These are phyloP conservation scores for Russula emetica DNA, from an alignment of 768 basidiomycete genomes.

Conservation along the genomic window DNA sequence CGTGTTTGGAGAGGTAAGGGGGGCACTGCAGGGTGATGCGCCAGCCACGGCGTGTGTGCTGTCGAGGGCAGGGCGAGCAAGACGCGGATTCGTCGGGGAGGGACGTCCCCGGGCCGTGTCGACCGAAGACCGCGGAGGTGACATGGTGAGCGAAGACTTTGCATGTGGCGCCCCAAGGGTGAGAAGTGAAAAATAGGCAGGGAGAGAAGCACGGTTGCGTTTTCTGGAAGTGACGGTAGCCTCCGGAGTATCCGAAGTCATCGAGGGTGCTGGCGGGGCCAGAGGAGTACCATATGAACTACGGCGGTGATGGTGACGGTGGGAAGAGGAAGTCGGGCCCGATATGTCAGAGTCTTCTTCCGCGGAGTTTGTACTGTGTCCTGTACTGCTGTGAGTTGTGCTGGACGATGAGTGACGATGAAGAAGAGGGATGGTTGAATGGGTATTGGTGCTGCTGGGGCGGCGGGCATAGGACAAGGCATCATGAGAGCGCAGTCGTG, in stretches of 20 bases:
- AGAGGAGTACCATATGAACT: conserved; percentile 18
- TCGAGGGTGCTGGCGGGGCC: conserved; percentile 6
- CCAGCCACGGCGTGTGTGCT: conserved; percentile 23
- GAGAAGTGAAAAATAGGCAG: conserved; percentile 31
- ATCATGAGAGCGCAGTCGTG: conserved; percentile 1
- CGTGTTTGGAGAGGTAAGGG: conserved; percentile 4
- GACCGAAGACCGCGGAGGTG: conserved; percentile 26
- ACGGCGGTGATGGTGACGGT: conserved; percentile 13
- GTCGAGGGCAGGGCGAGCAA: conserved; percentile 19
- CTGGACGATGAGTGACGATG: conserved; percentile 24
- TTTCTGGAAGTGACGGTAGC: conserved; percentile 20
- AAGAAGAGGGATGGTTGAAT: conserved; percentile 28
- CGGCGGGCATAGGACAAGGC: conserved; percentile 29
- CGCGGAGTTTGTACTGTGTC: conserved; percentile 17
- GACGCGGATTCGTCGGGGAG: conserved; percentile 22
- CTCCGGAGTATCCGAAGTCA: conserved; percentile 9
- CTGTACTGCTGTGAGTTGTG: conserved; percentile 16
- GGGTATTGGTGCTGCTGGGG: conserved; percentile 28
- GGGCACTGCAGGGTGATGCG: conserved; percentile 16
- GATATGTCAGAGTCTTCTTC: conserved; percentile 20
- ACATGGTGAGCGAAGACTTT: conserved; percentile 18
- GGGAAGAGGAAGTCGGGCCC: conserved; percentile 16
- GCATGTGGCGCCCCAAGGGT: conserved; percentile 22
- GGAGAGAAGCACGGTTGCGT: conserved; percentile 28
- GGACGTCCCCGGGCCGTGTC: conserved; percentile 21